Conservation (phyloP, 139 green algal species). For the Micractinium sp. region DNA sequence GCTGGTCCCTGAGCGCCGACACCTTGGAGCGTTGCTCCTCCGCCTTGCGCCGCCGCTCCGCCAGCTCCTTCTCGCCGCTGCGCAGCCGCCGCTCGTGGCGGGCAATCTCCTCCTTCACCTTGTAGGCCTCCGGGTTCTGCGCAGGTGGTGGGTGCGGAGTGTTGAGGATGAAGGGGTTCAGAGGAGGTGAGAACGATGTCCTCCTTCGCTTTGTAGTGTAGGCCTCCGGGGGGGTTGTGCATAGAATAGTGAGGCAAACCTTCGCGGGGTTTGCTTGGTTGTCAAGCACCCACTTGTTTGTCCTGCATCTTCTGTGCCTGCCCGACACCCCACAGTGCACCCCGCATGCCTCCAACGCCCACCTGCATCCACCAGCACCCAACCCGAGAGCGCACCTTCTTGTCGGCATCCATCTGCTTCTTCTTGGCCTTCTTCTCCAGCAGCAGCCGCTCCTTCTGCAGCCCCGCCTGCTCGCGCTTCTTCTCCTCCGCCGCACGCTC, state of each 20-base stretch:
- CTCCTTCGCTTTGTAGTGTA: too few relatives aligned
- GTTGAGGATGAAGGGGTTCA: background rate
- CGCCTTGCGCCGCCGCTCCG: conserved; percentile 29
- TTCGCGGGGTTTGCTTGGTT: too few relatives aligned
- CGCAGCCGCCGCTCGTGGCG: conserved; percentile 61
- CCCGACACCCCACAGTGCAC: too few relatives aligned
- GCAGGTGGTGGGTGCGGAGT: background rate
- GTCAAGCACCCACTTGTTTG: too few relatives aligned
- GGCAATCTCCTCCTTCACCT: conserved; percentile 66
- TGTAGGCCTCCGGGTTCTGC: conserved; percentile 61
- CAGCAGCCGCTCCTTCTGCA: conserved; percentile 68
- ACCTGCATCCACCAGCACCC: too few relatives aligned
- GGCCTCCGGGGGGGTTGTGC: too few relatives aligned
- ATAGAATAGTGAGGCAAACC: too few relatives aligned
- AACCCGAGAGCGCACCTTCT: conserved; percentile 49
- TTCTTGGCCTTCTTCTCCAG: conserved; percentile 81
- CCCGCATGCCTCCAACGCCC: too few relatives aligned
- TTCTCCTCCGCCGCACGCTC: conserved; percentile 54
- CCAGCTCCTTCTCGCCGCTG: conserved; percentile 56
- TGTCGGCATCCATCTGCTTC: conserved; percentile 72
- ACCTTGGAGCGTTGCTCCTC: conserved; percentile 49
- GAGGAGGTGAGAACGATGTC: background rate
- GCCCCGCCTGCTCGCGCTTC: conserved; percentile 55
- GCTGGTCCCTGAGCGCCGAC: conserved; percentile 46
- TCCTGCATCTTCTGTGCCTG: too few relatives aligned